Evolutionary conservation across 148 eudicot species (phyloP).

Genomic region (Camellia japonica): DNA sequence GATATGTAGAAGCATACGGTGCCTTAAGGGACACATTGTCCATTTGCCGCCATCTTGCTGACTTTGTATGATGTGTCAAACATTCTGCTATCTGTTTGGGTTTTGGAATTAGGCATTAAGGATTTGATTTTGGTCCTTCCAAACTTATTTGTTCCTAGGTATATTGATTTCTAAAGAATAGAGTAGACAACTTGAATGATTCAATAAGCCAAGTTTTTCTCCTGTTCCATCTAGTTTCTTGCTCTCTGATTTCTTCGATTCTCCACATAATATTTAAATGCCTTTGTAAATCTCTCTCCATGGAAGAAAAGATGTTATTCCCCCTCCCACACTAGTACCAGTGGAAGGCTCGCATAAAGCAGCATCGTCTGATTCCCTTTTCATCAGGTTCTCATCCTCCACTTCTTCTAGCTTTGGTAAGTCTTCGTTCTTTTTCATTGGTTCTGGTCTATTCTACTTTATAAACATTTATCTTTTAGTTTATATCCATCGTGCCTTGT

Average conservation of each 20-base stretch:
- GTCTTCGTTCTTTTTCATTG: conserved; percentile 21
- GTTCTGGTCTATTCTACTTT: conserved; percentile 25
- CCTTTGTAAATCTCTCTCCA: conserved; percentile 22
- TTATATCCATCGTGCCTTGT: conserved; percentile 17
- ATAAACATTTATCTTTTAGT: conserved; percentile 14
- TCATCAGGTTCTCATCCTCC: conserved; percentile 43
- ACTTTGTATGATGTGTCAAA: not conserved
- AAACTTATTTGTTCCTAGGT: conserved; percentile 4
- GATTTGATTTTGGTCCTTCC: conserved; percentile 6
- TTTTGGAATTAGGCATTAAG: not conserved
- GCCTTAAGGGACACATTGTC: not conserved
- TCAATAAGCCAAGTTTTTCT: not conserved
- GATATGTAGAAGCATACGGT: not conserved
- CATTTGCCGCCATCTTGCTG: not conserved
- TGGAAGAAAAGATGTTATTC: conserved; percentile 38
- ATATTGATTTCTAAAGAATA: not conserved
- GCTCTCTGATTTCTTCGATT: conserved; percentile 5
- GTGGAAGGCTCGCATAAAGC: conserved; percentile 69
- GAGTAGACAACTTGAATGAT: not conserved
- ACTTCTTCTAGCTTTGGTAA: conserved; percentile 41
- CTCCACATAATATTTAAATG: conserved; percentile 12
- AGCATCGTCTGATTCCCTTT: conserved; percentile 37
- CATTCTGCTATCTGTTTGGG: not conserved
- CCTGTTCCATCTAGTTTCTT: conserved; percentile 5
- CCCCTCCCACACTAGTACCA: conserved; percentile 87